These are phyloP conservation scores for Phytophthora quininea DNA, from an alignment of 352 stramenopile genomes.

Conservation along the genomic window DNA sequence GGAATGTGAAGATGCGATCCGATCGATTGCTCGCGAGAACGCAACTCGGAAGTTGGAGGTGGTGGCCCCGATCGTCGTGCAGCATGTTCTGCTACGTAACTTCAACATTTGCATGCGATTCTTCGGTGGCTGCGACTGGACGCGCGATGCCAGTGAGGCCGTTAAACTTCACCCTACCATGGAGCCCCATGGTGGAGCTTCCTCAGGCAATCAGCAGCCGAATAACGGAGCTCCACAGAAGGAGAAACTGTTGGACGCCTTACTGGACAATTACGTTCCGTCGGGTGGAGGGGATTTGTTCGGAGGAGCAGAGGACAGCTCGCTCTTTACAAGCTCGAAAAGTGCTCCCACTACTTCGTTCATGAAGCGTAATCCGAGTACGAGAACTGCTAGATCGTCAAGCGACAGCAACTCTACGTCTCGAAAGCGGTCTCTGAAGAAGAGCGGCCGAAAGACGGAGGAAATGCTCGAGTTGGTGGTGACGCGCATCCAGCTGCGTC, in stretches of 20 bases:
- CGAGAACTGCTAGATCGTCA: constrained; percentile 27
- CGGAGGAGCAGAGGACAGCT: constrained; percentile 33
- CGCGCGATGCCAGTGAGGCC: constrained; percentile 53
- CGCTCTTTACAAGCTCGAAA: constrained; percentile 49
- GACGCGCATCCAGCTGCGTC: constrained; percentile 79
- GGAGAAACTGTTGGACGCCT: constrained; percentile 77
- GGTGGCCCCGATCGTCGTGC: constrained; percentile 67
- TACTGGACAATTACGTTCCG: constrained; percentile 87
- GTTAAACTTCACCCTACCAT: constrained; percentile 28
- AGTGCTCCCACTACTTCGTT: constrained; percentile 43
- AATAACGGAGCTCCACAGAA: constrained; percentile 41
- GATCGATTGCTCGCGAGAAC: constrained; percentile 73
- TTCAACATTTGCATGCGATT: constrained; percentile 91
- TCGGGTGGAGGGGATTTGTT: constrained; percentile 62
- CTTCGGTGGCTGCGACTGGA: constrained; percentile 88
- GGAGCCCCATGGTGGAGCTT: constrained; percentile 6
- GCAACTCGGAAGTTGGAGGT: constrained; percentile 48
- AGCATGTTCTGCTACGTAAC: constrained; percentile 83
- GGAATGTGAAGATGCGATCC: constrained; percentile 76
- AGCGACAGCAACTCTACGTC: constrained; percentile 19
- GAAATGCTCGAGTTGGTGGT: constrained; percentile 89
- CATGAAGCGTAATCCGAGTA: constrained; percentile 38
- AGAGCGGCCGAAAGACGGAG: constrained; percentile 85
- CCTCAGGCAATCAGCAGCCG: constrained; percentile 5
- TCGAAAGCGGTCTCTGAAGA: constrained; percentile 75